Base-by-base conservation (phyloP, 352 stramenopile species). In the Phytophthora citricola region DNA sequence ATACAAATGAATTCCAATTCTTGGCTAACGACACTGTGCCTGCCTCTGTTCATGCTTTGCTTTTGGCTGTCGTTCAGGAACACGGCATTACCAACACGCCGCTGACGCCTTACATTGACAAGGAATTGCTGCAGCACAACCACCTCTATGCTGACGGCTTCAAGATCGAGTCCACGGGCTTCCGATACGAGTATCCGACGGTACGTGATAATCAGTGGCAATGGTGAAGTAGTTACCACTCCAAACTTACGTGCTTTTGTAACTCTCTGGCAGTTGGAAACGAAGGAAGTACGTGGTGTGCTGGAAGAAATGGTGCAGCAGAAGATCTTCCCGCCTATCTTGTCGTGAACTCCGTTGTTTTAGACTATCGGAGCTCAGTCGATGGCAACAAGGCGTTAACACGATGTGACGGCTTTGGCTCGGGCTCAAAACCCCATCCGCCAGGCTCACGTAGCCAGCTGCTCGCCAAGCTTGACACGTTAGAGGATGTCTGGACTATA, bases 81-180 rank as follows among this genome's bases (percentile, higher is more conserved):
- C 67, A 94, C 54, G 77, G 69, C 26, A 92, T 96, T 72, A 85
- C 71, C 63, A 94, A 94, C 76, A 94, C 88, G 53, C 88, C 88
- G 29, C 66, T 94, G 58, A 92, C 85, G 49, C 88, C 88, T 26
- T 95, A 94, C 81, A 94, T 95, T 52, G 88, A 95, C 73, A 93
- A 93, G 72, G 88, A 95, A 67, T 62, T 95, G 65, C 66, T 95
- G 50, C 79, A 89, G 61, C 86, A 93, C 66, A 94, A 94, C 67
- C 88, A 94, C 46, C 67, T 95, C 12, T 94, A 89, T 66, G 73
- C 75, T 8, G 72, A 93, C 51, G 86, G 88, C 54, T 82, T 79
- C 12, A 92, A 89, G 71, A 91, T 96, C 62, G 84, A 94, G 54
- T 63, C 70, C 34, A 93, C 78, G 7, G 86, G 88, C 27, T 96